Percentiles rank a stretch among this genome's conserved stretches.
Evolutionary conservation across 2,329 filamentous ascomycete genomes (phyloP).

Genomic region (Curvularia sp.): DNA sequence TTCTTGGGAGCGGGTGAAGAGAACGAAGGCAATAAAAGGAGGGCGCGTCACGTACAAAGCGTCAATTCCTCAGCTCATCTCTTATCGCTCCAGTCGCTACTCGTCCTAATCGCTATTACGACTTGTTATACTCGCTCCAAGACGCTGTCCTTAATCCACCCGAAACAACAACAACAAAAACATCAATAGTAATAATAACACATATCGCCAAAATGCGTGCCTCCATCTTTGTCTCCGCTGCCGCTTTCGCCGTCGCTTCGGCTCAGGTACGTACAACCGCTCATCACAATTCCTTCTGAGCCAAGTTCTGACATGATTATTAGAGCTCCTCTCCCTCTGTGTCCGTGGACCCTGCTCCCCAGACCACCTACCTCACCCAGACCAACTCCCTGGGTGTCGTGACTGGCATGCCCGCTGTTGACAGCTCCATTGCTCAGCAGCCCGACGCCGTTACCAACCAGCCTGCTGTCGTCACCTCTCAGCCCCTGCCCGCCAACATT

Average conservation of each 20-base stretch:
- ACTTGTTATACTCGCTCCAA: conserved; percentile 23
- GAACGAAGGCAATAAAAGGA: conserved; percentile 28
- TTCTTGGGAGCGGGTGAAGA: conserved; percentile 20
- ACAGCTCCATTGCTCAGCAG: conserved; percentile 34
- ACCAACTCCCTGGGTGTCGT: conserved; percentile 48
- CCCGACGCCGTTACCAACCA: conserved; percentile 35
- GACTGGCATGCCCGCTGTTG: conserved; percentile 38
- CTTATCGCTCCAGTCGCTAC: conserved; percentile 24
- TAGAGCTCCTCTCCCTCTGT: conserved; percentile 8
- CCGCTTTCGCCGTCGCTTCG: conserved; percentile 40
- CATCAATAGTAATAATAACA: not conserved
- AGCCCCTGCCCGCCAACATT: conserved; percentile 44
- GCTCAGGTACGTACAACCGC: conserved; percentile 36
- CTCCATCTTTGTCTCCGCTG: conserved; percentile 40
- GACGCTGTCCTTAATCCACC: conserved; percentile 12
- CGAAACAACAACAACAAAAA: conserved; percentile 16
- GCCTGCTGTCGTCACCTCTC: conserved; percentile 31
- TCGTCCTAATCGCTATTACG: conserved; percentile 10
- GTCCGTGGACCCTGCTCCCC: conserved; percentile 14
- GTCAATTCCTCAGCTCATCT: not conserved
- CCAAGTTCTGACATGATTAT: conserved; percentile 7
- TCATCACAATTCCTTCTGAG: conserved; percentile 14
- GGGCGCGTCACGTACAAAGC: conserved; percentile 17
- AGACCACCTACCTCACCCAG: conserved; percentile 40
- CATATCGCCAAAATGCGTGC: conserved; percentile 43